phyloP scores from a whole-genome alignment of 768 basidiomycete species.

The Steccherinum ochraceum region DNA sequence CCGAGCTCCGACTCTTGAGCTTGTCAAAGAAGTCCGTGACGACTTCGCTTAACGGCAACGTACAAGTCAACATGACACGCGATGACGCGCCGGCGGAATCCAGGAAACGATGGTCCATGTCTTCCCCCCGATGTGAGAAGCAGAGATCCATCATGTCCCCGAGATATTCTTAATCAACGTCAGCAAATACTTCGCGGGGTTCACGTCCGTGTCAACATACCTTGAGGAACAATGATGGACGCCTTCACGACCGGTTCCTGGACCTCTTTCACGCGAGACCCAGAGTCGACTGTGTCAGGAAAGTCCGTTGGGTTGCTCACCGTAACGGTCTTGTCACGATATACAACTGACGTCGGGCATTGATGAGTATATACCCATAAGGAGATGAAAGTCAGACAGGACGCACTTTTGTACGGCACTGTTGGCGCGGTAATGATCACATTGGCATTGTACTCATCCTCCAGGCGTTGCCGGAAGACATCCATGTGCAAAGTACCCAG shows the following conservation, averaged over 20 bases:
- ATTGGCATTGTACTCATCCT: constrained; percentile 94
- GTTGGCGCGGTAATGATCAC: constrained; percentile 95
- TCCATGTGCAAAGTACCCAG: constrained; percentile 96
- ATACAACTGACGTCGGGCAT: too few species aligned
- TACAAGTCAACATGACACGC: constrained; percentile 76
- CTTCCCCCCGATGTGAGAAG: constrained; percentile 75
- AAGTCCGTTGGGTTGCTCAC: constrained; percentile 96
- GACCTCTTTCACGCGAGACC: constrained; percentile 60
- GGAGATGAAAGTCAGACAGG: constrained; percentile 1
- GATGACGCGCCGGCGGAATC: constrained; percentile 53
- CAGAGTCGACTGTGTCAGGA: constrained; percentile 68
- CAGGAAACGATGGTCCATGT: constrained; percentile 79
- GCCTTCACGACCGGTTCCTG: constrained; percentile 93
- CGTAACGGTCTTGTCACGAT: constrained; percentile 43
- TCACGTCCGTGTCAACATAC: too few species aligned
- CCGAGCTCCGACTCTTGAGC: constrained; percentile 88
- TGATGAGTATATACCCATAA: background rate
- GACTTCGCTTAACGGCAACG: constrained; percentile 85
- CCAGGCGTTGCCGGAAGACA: constrained; percentile 89
- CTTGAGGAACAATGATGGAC: constrained; percentile 91
- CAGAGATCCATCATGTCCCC: constrained; percentile 97
- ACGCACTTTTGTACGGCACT: constrained; percentile 77
- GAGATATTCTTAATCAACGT: constrained; percentile 89
- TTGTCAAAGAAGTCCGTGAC: constrained; percentile 95
- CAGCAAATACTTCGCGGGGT: too few species aligned